These are phyloP conservation scores for Coprinopsis cinerea DNA, from an alignment of 768 basidiomycete genomes.

Conservation along the genomic window DNA sequence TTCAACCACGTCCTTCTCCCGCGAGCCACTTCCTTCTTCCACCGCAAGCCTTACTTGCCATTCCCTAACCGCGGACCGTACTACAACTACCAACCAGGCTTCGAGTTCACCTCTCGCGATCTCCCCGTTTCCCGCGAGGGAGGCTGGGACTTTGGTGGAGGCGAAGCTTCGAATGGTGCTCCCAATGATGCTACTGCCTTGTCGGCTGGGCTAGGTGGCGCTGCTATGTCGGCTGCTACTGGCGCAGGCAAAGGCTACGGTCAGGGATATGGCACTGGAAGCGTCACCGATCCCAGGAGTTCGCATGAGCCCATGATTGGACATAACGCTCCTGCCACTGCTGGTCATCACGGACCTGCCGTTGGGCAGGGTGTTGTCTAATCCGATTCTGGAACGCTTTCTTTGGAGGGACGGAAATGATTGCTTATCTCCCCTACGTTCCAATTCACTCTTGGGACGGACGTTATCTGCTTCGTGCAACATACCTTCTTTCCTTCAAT, in stretches of 20 bases:
- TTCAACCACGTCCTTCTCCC: conserved; percentile 57
- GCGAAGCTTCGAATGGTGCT: neutral
- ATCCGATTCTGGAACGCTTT: too few relatives aligned
- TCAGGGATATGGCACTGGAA: neutral
- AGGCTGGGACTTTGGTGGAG: conserved; percentile 22
- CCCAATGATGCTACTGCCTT: neutral
- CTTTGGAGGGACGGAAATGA: too few relatives aligned
- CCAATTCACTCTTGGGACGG: too few relatives aligned
- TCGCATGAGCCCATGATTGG: too few relatives aligned
- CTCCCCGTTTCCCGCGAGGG: conserved; percentile 41
- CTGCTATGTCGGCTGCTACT: too few relatives aligned
- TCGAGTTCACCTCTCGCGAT: conserved; percentile 23
- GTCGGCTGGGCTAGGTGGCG: neutral
- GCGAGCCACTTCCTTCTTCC: conserved; percentile 40
- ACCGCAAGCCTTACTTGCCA: conserved; percentile 25
- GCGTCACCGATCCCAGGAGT: too few relatives aligned
- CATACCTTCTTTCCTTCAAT: too few relatives aligned
- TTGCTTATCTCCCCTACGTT: too few relatives aligned
- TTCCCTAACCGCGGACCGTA: conserved; percentile 21
- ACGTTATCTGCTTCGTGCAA: too few relatives aligned
- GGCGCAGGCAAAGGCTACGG: neutral
- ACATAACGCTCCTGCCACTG: too few relatives aligned
- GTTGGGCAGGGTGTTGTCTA: too few relatives aligned
- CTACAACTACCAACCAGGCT: conserved; percentile 28
- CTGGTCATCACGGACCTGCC: too few relatives aligned